Evolutionary conservation across 1,284 basidiomycete genomes (phyloP).

Genomic region (Coriolopsis trogii): DNA sequence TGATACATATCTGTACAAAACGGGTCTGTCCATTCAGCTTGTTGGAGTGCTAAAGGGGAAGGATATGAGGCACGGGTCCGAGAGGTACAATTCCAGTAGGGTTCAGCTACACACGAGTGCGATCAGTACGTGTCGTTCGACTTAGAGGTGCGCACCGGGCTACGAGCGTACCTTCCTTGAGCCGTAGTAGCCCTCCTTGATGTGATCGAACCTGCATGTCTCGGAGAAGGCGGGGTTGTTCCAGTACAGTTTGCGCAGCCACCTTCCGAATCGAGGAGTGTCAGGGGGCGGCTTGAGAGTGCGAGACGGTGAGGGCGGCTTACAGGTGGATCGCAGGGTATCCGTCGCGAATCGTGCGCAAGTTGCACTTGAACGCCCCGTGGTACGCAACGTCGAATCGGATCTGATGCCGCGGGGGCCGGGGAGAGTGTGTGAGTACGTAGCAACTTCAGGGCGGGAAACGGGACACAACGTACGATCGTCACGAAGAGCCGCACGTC

Average conservation of each 20-base stretch:
- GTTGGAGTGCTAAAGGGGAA: too few species aligned
- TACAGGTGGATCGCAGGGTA: constrained; percentile 82
- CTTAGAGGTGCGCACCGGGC: too few species aligned
- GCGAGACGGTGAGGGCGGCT: constrained; percentile 24
- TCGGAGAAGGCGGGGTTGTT: constrained; percentile 87
- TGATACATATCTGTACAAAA: too few species aligned
- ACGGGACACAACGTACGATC: constrained; percentile 58
- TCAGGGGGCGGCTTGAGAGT: not conserved
- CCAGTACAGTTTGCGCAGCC: constrained; percentile 94
- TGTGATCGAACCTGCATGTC: constrained; percentile 88
- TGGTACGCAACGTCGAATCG: constrained; percentile 87
- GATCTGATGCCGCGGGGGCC: constrained; percentile 26
- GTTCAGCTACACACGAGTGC: too few species aligned
- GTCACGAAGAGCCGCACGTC: constrained; percentile 93
- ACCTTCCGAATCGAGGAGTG: constrained; percentile 46
- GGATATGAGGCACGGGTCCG: too few species aligned
- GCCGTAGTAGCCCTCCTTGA: constrained; percentile 90
- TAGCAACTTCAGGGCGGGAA: too few species aligned
- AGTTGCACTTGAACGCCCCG: constrained; percentile 94
- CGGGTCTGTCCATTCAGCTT: too few species aligned
- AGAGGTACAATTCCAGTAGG: too few species aligned
- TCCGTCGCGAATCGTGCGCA: constrained; percentile 75
- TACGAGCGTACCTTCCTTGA: too few species aligned
- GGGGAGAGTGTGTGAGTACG: not conserved
- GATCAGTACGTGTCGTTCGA: too few species aligned